Evolutionary conservation across 345 rosid species (phyloP).

Genomic region (Citrus glauca): DNA sequence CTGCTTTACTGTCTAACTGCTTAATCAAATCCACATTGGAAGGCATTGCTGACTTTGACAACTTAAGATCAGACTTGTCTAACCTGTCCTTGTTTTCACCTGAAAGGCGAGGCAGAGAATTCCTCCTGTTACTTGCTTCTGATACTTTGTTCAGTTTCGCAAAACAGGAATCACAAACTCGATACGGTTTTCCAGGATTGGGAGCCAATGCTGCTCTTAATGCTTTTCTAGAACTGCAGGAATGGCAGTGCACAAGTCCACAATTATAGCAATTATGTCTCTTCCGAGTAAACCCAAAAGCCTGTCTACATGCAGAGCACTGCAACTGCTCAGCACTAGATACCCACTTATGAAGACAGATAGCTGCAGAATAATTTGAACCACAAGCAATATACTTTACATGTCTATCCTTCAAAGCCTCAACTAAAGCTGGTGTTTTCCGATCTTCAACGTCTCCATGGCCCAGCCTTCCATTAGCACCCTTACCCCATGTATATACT

Average conservation of each 20-base stretch:
- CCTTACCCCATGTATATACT: conserved; percentile 95
- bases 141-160: conserved; percentile 65
- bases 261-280: conserved; percentile 96
- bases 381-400: conserved; percentile 85
- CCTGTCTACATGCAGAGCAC: conserved; percentile 88
- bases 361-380: conserved; percentile 76
- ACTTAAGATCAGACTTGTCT: conserved; percentile 80
- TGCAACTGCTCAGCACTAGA: conserved; percentile 90
- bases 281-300: conserved; percentile 90
- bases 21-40: conserved; percentile 87
- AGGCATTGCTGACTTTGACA: conserved; percentile 62
- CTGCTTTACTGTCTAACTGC: conserved; percentile 92
- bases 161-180: conserved; percentile 90
- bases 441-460: conserved; percentile 92
- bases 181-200: conserved; percentile 80
- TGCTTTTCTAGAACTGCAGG: conserved; percentile 90
- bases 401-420: conserved; percentile 83
- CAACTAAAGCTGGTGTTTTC: conserved; percentile 69
- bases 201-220: conserved; percentile 81
- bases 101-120: conserved; percentile 70
- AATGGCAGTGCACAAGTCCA: conserved; percentile 96
- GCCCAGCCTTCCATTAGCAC: conserved; percentile 96
- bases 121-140: conserved; percentile 66
- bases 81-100: conserved; percentile 88
- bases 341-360: conserved; percentile 94